Evolutionary conservation across 768 basidiomycete genomes (phyloP).

Genomic region (Tricholomella constricta): DNA sequence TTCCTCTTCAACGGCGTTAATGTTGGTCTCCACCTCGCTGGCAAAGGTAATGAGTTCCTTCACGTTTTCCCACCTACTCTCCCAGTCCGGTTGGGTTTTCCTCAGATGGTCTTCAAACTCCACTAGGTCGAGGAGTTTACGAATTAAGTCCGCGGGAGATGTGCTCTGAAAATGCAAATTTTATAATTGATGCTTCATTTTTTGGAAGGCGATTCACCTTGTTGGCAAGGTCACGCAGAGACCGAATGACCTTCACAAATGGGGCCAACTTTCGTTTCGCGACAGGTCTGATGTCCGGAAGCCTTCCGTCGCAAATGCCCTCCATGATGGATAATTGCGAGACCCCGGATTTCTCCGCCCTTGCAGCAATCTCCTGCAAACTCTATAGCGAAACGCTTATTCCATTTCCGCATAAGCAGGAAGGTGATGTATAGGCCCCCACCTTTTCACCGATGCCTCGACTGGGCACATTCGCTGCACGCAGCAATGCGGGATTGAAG

Average conservation of each 20-base stretch:
- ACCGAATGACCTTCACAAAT: conserved; percentile 60
- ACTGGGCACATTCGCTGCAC: conserved; percentile 72
- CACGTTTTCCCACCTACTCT: conserved; percentile 83
- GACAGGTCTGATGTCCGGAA: conserved; percentile 66
- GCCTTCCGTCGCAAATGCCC: conserved; percentile 58
- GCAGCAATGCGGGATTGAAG: conserved; percentile 67
- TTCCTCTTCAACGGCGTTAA: conserved; percentile 17
- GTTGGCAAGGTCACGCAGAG: conserved; percentile 52
- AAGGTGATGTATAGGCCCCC: conserved; percentile 1
- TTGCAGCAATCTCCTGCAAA: conserved; percentile 54
- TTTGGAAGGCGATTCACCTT: conserved; percentile 40
- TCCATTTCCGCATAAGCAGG: background rate
- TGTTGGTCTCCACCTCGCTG: conserved; percentile 47
- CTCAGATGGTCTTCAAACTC: conserved; percentile 70
- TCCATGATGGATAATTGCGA: conserved; percentile 63
- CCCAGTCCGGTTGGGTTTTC: conserved; percentile 73
- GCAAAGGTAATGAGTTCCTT: conserved; percentile 83
- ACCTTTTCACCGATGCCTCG: conserved; percentile 83
- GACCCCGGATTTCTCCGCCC: conserved; percentile 52
- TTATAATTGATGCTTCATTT: background rate
- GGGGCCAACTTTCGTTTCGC: conserved; percentile 61
- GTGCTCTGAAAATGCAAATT: conserved; percentile 43
- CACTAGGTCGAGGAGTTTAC: conserved; percentile 53
- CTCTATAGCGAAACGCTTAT: conserved; percentile 41
- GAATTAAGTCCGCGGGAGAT: conserved; percentile 65